These are phyloP conservation scores for Xylaria nigripes DNA, from an alignment of 495 filamentous ascomycete genomes.

Conservation along the genomic window DNA sequence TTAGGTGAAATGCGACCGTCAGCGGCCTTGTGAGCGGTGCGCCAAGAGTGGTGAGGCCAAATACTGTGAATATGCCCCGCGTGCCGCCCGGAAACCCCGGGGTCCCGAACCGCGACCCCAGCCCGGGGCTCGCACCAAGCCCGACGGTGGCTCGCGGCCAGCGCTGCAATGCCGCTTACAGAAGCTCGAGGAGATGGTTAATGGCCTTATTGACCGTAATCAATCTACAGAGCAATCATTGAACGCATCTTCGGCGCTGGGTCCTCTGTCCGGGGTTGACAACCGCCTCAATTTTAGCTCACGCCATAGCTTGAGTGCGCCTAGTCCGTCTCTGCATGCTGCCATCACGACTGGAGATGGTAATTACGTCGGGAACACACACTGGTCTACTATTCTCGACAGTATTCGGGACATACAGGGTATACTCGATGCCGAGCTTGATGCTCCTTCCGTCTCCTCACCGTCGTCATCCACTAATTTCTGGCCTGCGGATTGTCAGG, in stretches of 20 bases:
- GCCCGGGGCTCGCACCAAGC: constrained; percentile 17
- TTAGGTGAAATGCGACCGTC: constrained; percentile 40
- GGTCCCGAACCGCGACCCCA: constrained; percentile 19
- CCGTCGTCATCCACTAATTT: constrained; percentile 14
- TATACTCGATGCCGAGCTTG: constrained; percentile 25
- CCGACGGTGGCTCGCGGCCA: constrained; percentile 22
- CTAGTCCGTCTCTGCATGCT: constrained; percentile 17
- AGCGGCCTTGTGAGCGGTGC: constrained; percentile 37
- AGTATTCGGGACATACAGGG: constrained; percentile 30
- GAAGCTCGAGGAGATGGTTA: constrained; percentile 43
- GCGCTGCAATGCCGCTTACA: constrained; percentile 38
- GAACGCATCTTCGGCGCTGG: constrained; percentile 18
- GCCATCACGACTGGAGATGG: constrained; percentile 17
- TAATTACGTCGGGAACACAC: constrained; percentile 38
- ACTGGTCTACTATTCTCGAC: constrained; percentile 45
- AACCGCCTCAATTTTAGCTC: constrained; percentile 17
- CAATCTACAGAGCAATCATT: constrained; percentile 14
- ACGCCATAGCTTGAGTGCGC: constrained; percentile 14
- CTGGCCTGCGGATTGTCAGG: constrained; percentile 11
- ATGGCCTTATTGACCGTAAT: constrained; percentile 27
- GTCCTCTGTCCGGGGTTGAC: constrained; percentile 16
- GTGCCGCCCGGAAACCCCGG: constrained; percentile 25
- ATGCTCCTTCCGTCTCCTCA: constrained; percentile 18
- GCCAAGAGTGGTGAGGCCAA: constrained; percentile 32
- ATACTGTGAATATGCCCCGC: constrained; percentile 36